Conservation (phyloP, 177 flowering plant species). For the Vitis hybrid region DNA sequence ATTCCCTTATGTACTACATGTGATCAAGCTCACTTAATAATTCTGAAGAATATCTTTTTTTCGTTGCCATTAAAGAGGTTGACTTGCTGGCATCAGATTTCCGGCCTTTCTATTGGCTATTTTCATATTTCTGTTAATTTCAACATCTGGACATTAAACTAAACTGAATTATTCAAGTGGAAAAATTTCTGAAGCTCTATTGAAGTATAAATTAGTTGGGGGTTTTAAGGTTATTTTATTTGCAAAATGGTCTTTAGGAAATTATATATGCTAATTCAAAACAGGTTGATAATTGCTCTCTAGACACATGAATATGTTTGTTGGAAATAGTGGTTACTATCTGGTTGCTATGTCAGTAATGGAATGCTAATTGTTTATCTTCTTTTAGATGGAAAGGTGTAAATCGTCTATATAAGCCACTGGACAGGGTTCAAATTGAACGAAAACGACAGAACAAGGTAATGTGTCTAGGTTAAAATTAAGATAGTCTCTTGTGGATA, state of each 20-base stretch:
- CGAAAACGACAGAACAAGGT: conserved; percentile 73
- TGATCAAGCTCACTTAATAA: too few relatives aligned
- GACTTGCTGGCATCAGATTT: neutral
- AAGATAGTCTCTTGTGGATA: neutral
- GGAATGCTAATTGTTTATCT: conserved; percentile 1
- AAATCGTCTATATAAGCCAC: conserved; percentile 42
- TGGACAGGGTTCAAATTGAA: conserved; percentile 56
- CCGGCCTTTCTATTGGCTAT: neutral
- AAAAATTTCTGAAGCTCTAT: neutral
- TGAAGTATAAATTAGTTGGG: too few relatives aligned
- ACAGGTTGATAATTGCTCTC: too few relatives aligned
- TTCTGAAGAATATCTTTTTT: neutral
- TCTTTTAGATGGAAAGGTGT: conserved; percentile 66
- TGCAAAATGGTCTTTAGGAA: too few relatives aligned
- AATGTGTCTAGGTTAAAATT: neutral
- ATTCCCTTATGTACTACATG: too few relatives aligned
- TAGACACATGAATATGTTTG: too few relatives aligned
- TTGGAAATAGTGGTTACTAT: too few relatives aligned
- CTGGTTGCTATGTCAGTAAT: neutral
- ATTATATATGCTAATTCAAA: too few relatives aligned
- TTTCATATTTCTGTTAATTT: neutral
- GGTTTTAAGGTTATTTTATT: too few relatives aligned
- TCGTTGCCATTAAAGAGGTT: neutral
- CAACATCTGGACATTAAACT: neutral
- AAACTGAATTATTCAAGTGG: too few relatives aligned